Base-by-base conservation (phyloP, 1,284 basidiomycete genomes). In the Tilletia caries region DNA sequence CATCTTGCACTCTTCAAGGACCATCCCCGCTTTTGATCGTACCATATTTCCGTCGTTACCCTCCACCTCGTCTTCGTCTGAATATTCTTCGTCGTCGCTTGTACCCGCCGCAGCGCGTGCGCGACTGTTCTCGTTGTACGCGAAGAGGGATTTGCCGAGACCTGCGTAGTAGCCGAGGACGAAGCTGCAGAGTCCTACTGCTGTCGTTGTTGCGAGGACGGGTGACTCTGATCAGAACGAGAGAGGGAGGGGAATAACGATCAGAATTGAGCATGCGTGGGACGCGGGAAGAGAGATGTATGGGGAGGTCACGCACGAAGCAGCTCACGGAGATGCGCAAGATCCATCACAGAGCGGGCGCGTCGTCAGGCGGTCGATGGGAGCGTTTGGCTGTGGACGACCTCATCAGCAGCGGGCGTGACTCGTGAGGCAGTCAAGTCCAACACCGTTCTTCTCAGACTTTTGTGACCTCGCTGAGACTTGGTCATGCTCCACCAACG, bases 1-100 rank as follows among this genome's bases (percentile, higher is more conserved):
- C 76, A 82, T 76, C 72, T 82, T 82, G 73, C 79, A 81, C 44
- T 81, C 78, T 48, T 82, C 80, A 13, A 68, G 10, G 44, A 73
- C 6, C 25, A 54, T 48, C 15, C 64, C 58, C 8, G 58, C 58
- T 67, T 60, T 67, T 54, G n/a, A 72, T 23, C 50, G 34, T 52
- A 23, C 73, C 5, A 65, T 71, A 1, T 65, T 52, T 41, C 73
- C 72, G 33, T 77, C 69, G 25, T 75, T 72, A 1, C 66, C 71
- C 23, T 71, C 69, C 27, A 77, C 71, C 10, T 67, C 54, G 33
- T 52, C 52, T 25, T 69, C 52, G 37, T 58, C 71, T 10, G 44
- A 18, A n/a, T 71, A 69, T 23, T 71, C 65, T 37, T 70, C 29
- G 25, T 62, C 27, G 25, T 68, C 27, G 32, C 32, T 33, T 33